Percentiles rank a stretch among this genome's conserved stretches.
These are phyloP conservation scores for Pestalotiopsis sp. DNA, from an alignment of 2,329 filamentous ascomycete genomes.

Conservation along the genomic window DNA sequence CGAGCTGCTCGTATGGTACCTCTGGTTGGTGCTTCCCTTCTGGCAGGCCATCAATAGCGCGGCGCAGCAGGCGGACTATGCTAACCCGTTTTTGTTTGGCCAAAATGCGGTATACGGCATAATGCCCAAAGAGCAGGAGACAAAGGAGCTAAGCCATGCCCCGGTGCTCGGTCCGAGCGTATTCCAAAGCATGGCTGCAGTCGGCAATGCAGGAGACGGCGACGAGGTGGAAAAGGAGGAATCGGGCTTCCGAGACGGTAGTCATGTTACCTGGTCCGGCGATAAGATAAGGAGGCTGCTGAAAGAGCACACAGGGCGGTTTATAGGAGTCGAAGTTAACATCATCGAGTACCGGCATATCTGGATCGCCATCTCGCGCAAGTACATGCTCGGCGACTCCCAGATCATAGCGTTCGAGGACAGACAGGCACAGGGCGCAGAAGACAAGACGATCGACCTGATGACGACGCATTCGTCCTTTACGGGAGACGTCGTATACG, in stretches of 20 bases:
- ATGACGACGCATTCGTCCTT: background rate
- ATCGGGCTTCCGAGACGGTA: too few species aligned
- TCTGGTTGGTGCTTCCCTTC: background rate
- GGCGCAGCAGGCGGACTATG: background rate
- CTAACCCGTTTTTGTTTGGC: background rate
- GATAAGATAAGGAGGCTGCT: background rate
- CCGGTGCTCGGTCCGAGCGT: background rate
- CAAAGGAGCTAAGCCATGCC: background rate
- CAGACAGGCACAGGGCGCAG: background rate
- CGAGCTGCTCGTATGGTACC: background rate
- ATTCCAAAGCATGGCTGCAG: too few species aligned
- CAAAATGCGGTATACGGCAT: background rate
- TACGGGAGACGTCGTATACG: background rate
- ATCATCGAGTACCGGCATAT: background rate
- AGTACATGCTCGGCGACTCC: background rate
- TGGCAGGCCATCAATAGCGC: background rate
- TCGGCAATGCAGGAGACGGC: too few species aligned
- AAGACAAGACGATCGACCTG: background rate
- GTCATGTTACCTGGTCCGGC: too few species aligned
- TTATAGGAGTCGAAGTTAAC: background rate
- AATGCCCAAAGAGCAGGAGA: background rate
- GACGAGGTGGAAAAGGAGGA: too few species aligned
- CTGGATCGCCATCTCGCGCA: background rate
- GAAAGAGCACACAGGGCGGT: background rate
- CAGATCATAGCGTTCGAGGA: background rate